A percentile compares a stretch with the other conserved stretches of the same genome.
Conservation (phyloP, 129 eudicot species). For the Silybum marianum region DNA sequence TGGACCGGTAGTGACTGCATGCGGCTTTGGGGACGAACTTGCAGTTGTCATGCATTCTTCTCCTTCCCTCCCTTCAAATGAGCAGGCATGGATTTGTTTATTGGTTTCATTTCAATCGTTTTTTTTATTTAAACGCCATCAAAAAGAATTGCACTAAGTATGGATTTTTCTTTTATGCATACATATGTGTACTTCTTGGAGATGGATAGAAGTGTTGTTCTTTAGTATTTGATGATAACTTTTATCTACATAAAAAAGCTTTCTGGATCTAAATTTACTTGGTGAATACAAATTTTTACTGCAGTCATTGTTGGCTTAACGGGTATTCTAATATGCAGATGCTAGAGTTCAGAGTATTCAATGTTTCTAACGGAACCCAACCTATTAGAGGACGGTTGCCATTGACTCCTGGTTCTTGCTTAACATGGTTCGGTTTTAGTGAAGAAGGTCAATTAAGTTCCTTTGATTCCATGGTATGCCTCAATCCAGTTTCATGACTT, state of each 20-base stretch:
- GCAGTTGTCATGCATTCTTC: slow-evolving; percentile 87
- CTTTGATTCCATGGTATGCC: slow-evolving; percentile 83
- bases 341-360: slow-evolving; percentile 79
- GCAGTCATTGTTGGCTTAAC: not conserved
- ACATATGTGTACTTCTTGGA: not conserved
- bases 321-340: slow-evolving; percentile 42
- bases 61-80: slow-evolving; percentile 77
- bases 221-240: not conserved
- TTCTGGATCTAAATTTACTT: not conserved
- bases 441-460: slow-evolving; percentile 94
- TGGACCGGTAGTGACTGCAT: slow-evolving; percentile 96
- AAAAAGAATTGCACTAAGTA: not conserved
- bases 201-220: not conserved
- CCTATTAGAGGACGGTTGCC: slow-evolving; percentile 72
- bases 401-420: slow-evolving; percentile 79
- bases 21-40: slow-evolving; percentile 84
- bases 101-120: not conserved
- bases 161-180: not conserved
- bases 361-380: slow-evolving; percentile 59
- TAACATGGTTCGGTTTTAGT: slow-evolving; percentile 92
- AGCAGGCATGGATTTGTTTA: slow-evolving; percentile 52
- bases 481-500: slow-evolving; percentile 2
- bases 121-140: not conserved
- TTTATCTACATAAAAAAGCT: not conserved
- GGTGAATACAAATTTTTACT: not conserved